Evolutionary conservation across 305 asterid genomes (phyloP).

Genomic region (Solanum hybrid): DNA sequence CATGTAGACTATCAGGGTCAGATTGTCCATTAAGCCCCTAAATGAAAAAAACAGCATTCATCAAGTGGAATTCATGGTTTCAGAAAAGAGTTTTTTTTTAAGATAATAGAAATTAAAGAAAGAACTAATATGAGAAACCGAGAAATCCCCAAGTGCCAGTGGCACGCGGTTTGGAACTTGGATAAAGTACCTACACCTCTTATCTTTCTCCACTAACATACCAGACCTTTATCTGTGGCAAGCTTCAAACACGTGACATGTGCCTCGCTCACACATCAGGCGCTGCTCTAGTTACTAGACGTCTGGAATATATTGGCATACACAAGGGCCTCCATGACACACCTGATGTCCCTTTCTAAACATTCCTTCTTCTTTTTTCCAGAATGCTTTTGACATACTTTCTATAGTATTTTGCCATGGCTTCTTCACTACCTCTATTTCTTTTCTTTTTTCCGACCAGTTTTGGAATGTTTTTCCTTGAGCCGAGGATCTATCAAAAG

Average conservation of each 20-base stretch:
- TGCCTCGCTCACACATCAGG: background rate
- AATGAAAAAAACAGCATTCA: background rate
- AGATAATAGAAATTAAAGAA: background rate
- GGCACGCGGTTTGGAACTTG: background rate
- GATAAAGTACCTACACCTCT: background rate
- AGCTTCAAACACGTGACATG: background rate
- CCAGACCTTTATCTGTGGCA: background rate
- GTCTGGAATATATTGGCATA: background rate
- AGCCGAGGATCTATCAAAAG: background rate
- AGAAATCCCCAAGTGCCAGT: background rate
- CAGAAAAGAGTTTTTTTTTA: background rate
- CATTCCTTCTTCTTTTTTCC: background rate
- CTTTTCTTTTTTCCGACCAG: background rate
- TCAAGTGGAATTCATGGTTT: background rate
- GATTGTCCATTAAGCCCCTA: conserved; percentile 80
- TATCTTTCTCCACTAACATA: background rate
- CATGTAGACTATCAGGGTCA: conserved; percentile 66
- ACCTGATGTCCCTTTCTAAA: background rate
- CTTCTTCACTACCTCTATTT: background rate
- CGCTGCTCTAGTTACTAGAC: background rate
- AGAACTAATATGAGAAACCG: background rate
- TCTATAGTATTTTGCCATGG: background rate
- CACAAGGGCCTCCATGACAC: background rate
- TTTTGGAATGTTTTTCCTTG: background rate
- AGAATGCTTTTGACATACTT: background rate